Conservation (phyloP, 75 land plant species). For the Selaginella moellendorffii region DNA sequence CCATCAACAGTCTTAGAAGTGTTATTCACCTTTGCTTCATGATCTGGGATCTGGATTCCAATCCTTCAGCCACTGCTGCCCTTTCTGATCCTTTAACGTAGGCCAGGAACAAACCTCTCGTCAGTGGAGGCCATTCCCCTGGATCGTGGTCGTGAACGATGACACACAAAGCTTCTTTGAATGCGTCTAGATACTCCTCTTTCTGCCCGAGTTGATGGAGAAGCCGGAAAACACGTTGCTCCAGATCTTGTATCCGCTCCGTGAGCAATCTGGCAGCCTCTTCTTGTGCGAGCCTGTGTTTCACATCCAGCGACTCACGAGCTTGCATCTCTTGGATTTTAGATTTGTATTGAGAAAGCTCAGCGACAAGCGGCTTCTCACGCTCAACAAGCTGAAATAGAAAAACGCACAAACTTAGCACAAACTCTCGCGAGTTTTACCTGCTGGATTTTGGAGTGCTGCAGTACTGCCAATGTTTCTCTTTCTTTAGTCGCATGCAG, state of each 20-base stretch:
- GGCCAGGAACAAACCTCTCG: constrained; percentile 3
- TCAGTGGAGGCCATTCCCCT: constrained; percentile 12
- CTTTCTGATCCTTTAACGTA: constrained; percentile 13
- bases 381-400: constrained; percentile 1
- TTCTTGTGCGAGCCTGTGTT: neutral
- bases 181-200: constrained; percentile 7
- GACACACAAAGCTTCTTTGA: constrained; percentile 8
- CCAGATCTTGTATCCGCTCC: neutral
- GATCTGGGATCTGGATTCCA: constrained; percentile 7
- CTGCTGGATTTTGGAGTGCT: constrained; percentile 13
- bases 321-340: constrained; percentile 8
- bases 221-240: neutral
- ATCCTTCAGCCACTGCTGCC: neutral
- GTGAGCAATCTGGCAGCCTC: neutral
- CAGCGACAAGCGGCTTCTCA: constrained; percentile 11
- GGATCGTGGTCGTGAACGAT: constrained; percentile 13
- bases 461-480: neutral
- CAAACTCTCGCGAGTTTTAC: neutral
- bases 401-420: neutral
- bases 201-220: constrained; percentile 4
- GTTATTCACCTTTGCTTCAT: constrained; percentile 12
- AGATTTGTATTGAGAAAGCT: neutral
- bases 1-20: too few species aligned
- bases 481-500: constrained; percentile 1
- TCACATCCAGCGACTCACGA: constrained; percentile 7